phyloP scores from a whole-genome alignment of 257 asterid genomes.

The Solanum chilense region DNA sequence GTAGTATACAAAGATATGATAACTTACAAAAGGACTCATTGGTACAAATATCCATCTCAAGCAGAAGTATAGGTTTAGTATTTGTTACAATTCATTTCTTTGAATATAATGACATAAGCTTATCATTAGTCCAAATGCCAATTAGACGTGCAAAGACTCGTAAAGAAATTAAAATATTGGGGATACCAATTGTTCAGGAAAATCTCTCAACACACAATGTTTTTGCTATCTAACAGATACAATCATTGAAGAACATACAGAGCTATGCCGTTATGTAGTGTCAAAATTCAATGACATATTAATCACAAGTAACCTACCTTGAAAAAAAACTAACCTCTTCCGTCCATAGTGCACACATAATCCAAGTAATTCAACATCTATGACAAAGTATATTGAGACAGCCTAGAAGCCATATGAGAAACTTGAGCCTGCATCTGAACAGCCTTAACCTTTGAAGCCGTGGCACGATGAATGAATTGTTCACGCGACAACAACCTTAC shows the following conservation, averaged over 20 bases:
- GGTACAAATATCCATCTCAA: not conserved
- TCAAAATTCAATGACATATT: not conserved
- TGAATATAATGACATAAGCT: not conserved
- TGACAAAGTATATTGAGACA: constrained; percentile 36
- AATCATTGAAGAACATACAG: not conserved
- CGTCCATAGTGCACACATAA: not conserved
- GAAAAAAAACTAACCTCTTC: not conserved
- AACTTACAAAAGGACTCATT: not conserved
- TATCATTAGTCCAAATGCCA: not conserved
- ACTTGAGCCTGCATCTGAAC: constrained; percentile 93
- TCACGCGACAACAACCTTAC: constrained; percentile 74
- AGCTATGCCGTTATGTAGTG: not conserved
- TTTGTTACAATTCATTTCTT: not conserved
- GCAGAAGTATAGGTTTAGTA: not conserved
- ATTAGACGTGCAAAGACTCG: not conserved
- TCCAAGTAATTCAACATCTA: not conserved
- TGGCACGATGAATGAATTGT: constrained; percentile 84
- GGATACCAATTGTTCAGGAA: not conserved
- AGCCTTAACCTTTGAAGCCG: constrained; percentile 69
- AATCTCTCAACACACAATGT: not conserved
- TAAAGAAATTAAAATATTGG: not conserved
- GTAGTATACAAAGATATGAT: not conserved
- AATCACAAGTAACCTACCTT: constrained; percentile 1
- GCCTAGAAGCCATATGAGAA: constrained; percentile 76
- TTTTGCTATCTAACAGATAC: not conserved